A percentile compares a stretch with the other conserved stretches of the same genome.
These are phyloP conservation scores for Alternaria incomplexa DNA, from an alignment of 2,329 filamentous ascomycete genomes.

Conservation along the genomic window DNA sequence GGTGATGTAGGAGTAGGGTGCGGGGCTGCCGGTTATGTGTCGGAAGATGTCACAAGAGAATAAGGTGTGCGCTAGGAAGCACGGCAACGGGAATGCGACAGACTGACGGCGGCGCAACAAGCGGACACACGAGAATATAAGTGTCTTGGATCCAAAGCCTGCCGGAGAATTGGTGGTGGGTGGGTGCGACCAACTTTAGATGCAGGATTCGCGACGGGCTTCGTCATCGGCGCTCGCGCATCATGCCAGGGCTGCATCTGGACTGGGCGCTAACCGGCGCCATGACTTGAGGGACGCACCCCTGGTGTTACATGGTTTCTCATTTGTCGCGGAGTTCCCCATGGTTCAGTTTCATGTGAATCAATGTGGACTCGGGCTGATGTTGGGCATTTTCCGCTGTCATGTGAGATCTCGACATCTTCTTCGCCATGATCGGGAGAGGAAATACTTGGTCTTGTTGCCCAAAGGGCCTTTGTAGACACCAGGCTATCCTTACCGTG, in stretches of 20 bases:
- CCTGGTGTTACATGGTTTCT: slow-evolving; percentile 9
- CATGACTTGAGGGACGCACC: slow-evolving; percentile 19
- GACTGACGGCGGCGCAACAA: slow-evolving; percentile 5
- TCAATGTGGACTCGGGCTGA: slow-evolving; percentile 13
- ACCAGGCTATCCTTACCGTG: slow-evolving; percentile 27
- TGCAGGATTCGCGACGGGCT: slow-evolving; percentile 21
- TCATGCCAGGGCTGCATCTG: slow-evolving; percentile 11
- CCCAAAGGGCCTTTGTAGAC: slow-evolving; percentile 1
- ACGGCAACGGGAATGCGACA: not conserved
- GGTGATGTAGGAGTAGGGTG: slow-evolving; percentile 22
- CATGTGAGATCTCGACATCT: not conserved
- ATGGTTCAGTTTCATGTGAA: slow-evolving; percentile 3
- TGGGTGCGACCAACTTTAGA: slow-evolving; percentile 32
- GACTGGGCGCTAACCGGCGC: slow-evolving; percentile 13
- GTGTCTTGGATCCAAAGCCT: slow-evolving; percentile 9
- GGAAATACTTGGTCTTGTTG: not conserved
- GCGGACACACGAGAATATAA: slow-evolving; percentile 21
- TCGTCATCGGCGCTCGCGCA: slow-evolving; percentile 36
- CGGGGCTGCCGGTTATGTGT: slow-evolving; percentile 24
- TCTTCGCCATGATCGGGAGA: not conserved
- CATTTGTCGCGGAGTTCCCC: slow-evolving; percentile 14
- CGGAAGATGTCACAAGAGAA: slow-evolving; percentile 2
- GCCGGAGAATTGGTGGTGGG: slow-evolving; percentile 17
- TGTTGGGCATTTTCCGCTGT: slow-evolving; percentile 19
- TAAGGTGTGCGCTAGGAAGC: slow-evolving; percentile 1